A percentile compares a stretch with the other conserved stretches of the same genome.
phyloP scores from a whole-genome alignment of 352 stramenopile genomes.

The Globisporangium viniferum region DNA sequence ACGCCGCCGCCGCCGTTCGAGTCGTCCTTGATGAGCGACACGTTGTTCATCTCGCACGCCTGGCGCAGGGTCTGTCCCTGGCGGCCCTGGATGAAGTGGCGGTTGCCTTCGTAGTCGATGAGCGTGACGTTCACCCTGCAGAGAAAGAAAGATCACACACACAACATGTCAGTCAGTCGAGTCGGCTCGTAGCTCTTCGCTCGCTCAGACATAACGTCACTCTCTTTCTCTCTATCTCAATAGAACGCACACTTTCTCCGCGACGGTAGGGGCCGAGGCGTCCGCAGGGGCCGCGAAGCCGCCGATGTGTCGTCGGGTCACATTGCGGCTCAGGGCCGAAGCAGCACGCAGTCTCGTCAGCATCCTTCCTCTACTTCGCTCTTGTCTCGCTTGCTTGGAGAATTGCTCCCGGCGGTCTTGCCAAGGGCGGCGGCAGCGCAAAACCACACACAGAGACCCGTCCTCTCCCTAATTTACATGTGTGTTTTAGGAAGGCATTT shows the following conservation, averaged over 20 bases:
- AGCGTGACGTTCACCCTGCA: conserved; percentile 80
- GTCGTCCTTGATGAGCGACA: conserved; percentile 82
- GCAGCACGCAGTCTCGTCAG: conserved; percentile 34
- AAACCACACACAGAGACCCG: neutral
- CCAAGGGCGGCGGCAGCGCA: neutral
- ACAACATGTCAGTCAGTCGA: neutral
- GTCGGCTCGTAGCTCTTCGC: neutral
- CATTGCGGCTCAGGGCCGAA: conserved; percentile 18
- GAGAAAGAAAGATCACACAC: conserved; percentile 7
- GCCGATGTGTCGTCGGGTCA: conserved; percentile 49
- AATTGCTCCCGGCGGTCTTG: conserved; percentile 5
- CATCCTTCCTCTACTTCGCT: conserved; percentile 24
- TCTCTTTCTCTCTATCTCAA: neutral
- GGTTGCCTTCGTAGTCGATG: conserved; percentile 86
- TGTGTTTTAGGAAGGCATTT: no score
- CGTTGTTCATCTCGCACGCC: conserved; percentile 77
- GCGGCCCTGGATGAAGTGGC: conserved; percentile 79
- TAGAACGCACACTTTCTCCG: conserved; percentile 56
- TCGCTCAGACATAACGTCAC: neutral
- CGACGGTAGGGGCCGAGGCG: conserved; percentile 37
- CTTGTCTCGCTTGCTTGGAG: neutral
- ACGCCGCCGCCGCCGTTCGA: conserved; percentile 73
- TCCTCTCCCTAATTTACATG: no score
- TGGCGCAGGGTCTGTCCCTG: conserved; percentile 80
- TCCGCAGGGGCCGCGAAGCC: conserved; percentile 35